Evolutionary conservation across 306 rosid species (phyloP).

Genomic region (Prinsepia uniflora): DNA sequence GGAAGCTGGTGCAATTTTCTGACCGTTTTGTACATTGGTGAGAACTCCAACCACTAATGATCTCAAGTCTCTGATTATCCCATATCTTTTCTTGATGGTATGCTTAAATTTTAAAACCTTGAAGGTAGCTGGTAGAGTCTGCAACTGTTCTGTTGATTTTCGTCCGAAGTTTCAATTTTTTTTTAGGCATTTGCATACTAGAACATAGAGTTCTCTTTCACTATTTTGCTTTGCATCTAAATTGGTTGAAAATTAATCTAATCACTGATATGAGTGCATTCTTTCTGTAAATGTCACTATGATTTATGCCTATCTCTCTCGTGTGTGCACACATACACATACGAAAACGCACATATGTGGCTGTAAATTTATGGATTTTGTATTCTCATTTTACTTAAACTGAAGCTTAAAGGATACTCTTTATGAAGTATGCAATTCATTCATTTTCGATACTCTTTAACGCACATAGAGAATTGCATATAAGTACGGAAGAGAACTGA

Average conservation of each 20-base stretch:
- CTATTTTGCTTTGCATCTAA: constrained; percentile 2
- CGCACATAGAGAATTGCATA: too few relatives aligned
- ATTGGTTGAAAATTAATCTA: background rate
- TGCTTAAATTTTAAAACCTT: background rate
- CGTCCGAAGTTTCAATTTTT: background rate
- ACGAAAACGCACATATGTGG: background rate
- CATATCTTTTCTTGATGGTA: background rate
- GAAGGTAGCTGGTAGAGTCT: background rate
- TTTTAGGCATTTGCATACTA: background rate
- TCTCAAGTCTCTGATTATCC: background rate
- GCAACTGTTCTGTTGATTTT: background rate
- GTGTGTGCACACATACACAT: too few relatives aligned
- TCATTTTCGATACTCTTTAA: too few relatives aligned
- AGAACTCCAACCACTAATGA: constrained; percentile 24
- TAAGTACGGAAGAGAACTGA: constrained; percentile 15
- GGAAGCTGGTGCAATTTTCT: constrained; percentile 91
- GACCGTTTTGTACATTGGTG: constrained; percentile 76
- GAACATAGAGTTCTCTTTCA: background rate
- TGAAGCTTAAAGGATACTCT: background rate
- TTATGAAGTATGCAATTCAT: background rate
- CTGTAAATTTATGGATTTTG: background rate
- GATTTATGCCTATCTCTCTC: background rate
- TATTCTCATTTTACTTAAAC: background rate
- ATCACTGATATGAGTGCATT: background rate
- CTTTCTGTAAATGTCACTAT: background rate